Conservation (phyloP, 306 rosid species). For the Sicyos edulis region DNA sequence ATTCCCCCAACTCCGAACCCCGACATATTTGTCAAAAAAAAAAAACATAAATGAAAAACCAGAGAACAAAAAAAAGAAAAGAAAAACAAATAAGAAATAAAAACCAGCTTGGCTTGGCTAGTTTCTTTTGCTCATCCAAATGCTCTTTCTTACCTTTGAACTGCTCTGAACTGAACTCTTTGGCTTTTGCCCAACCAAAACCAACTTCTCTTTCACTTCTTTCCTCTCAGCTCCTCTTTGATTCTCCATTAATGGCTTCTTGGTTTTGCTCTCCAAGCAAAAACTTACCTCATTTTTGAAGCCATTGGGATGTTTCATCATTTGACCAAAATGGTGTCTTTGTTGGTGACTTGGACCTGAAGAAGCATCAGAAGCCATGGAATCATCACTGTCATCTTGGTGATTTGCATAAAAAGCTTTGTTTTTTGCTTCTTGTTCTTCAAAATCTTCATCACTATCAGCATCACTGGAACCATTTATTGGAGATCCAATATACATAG, state of each 20-base stretch:
- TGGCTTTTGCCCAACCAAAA: conserved; percentile 20
- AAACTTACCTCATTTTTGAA: conserved; percentile 25
- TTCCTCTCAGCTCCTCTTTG: conserved; percentile 24
- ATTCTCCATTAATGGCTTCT: conserved; percentile 29
- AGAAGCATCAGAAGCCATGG: conserved; percentile 99
- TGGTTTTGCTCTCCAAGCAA: conserved; percentile 30
- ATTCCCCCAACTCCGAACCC: no score
- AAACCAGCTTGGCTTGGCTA: conserved; percentile 22
- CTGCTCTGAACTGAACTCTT: conserved; percentile 31
- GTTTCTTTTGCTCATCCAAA: conserved; percentile 29
- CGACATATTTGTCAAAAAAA: no score
- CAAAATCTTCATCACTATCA: neutral
- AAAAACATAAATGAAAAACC: conserved; percentile 21
- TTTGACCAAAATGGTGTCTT: conserved; percentile 21
- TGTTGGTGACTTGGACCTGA: conserved; percentile 58
- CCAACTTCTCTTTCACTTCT: conserved; percentile 30
- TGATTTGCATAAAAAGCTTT: conserved; percentile 15
- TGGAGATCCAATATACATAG: conserved; percentile 82
- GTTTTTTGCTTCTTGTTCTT: conserved; percentile 9
- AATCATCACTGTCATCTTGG: conserved; percentile 72
- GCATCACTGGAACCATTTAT: conserved; percentile 29
- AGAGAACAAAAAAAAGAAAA: neutral
- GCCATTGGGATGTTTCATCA: conserved; percentile 19
- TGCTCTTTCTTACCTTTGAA: conserved; percentile 37
- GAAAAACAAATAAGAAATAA: neutral